Conservation (phyloP, 2,329 filamentous ascomycete genomes). For the Aspergillus sp. region DNA sequence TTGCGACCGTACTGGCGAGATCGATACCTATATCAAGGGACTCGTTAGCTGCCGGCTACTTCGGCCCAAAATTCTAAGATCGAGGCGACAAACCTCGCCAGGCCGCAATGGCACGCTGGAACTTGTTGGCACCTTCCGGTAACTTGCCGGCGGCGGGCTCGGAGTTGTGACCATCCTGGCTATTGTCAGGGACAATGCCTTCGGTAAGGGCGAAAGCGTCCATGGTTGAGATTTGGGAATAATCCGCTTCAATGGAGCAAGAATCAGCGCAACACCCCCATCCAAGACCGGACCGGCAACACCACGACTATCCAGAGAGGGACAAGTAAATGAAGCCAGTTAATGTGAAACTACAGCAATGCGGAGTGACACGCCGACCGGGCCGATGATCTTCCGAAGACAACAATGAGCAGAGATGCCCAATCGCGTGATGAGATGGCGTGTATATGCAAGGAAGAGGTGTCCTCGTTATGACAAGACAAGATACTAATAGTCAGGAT, state of each 20-base stretch:
- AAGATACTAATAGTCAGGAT: neutral
- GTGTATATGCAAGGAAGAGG: neutral
- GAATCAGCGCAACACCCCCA: conserved; percentile 26
- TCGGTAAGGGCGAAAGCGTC: conserved; percentile 48
- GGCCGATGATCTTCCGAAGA: conserved; percentile 38
- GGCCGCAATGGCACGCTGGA: conserved; percentile 91
- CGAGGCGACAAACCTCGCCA: conserved; percentile 73
- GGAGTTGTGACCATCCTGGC: conserved; percentile 28
- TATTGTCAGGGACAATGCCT: conserved; percentile 37
- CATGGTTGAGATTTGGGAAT: conserved; percentile 32
- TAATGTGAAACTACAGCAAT: conserved; percentile 17
- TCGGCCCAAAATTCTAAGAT: neutral
- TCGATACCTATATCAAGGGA: conserved; percentile 68
- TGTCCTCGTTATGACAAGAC: neutral
- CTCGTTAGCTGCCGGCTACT: conserved; percentile 5
- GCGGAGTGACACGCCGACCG: conserved; percentile 35
- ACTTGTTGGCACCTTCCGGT: conserved; percentile 76
- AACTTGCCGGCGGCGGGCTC: conserved; percentile 31
- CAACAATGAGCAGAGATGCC: conserved; percentile 1
- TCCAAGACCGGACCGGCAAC: conserved; percentile 21
- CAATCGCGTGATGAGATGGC: neutral
- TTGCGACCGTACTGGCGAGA: conserved; percentile 77
- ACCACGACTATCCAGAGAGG: conserved; percentile 9
- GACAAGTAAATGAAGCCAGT: conserved; percentile 11
- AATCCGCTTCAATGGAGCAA: conserved; percentile 3